Base-by-base conservation (phyloP, 2,329 filamentous ascomycete genomes). In the Phialocephala subalpina region DNA sequence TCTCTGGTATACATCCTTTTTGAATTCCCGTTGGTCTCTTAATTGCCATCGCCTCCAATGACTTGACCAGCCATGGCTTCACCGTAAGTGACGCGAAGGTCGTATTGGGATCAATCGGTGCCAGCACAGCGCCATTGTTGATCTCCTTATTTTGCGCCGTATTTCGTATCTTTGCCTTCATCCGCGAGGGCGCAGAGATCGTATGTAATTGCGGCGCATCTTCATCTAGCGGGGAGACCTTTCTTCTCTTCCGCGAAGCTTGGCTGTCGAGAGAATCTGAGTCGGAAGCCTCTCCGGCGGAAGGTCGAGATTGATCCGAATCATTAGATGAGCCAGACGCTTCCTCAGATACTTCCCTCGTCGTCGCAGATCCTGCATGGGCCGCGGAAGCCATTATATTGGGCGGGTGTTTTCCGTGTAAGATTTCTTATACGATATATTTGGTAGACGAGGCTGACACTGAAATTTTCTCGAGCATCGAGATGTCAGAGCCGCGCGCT, bases 1-100 rank as follows among this genome's bases (percentile, higher is more conserved):
- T 97, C 77, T 96, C 92, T 1, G 95, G 94, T 74, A 99, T 98
- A 77, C 93, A 97, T 60, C 89, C 90, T 74, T 92, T 93, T 74
- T 99, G 96, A 82, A 99, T 98, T 18, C 91, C 91, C 0, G 96
- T 99, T 0, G 96, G 96, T 64, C 90, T 85, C 75, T 88, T 92
- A 76, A 99, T 97, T 35, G 94, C 93, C 86, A 93, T 89, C 33
- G 86, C 83, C 22, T 83, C 80, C 35, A 99, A 83, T 0, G 95
- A 95, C 67, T 90, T 87, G 1, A 97, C 90, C 3, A 99, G 88
- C 96, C 96, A 99, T 77, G 92, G 93, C 42, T 88, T 86, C 53
- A 97, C 89, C 59, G 87, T 83, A 60, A 97, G 81, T 12, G 88
- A 86, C 20, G 89, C 86, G 76, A 97, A 97, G 9, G 86, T 91